A percentile compares a stretch with the other conserved stretches of the same genome.
These are phyloP conservation scores for Penicillium sp. DNA, from an alignment of 2,329 filamentous ascomycete species.

Conservation along the genomic window DNA sequence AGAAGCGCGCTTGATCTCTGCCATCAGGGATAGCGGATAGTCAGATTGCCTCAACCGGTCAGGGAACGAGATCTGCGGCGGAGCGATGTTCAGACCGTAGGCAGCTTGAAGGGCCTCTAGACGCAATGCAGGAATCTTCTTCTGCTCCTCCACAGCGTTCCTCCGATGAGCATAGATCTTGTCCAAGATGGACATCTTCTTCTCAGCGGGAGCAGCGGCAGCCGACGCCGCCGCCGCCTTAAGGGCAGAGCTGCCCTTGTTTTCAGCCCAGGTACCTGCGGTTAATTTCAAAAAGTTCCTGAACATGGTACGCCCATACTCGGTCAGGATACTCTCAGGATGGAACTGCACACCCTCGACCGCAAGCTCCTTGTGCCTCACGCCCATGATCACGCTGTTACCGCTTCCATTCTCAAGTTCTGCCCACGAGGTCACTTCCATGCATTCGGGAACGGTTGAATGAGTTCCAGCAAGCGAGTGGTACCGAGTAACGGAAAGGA, in stretches of 20 bases:
- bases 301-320: slow-evolving; percentile 84
- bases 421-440: slow-evolving; percentile 92
- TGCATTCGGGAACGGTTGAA: slow-evolving; percentile 76
- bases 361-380: slow-evolving; percentile 85
- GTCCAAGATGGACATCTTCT: slow-evolving; percentile 84
- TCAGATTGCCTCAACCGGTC: slow-evolving; percentile 77
- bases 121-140: slow-evolving; percentile 79
- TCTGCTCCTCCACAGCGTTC: slow-evolving; percentile 75
- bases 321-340: slow-evolving; percentile 93
- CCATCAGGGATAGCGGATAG: slow-evolving; percentile 90
- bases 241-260: slow-evolving; percentile 48
- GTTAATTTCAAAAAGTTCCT: slow-evolving; percentile 87
- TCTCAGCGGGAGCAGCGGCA: slow-evolving; percentile 40
- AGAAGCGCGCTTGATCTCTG: slow-evolving; percentile 95
- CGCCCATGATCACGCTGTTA: slow-evolving; percentile 92
- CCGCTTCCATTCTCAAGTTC: slow-evolving; percentile 67
- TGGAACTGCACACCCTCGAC: slow-evolving; percentile 99
- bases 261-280: slow-evolving; percentile 89
- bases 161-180: slow-evolving; percentile 84
- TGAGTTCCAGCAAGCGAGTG: slow-evolving; percentile 94
- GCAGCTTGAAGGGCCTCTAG: slow-evolving; percentile 81
- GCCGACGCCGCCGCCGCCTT: slow-evolving; percentile 7
- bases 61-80: slow-evolving; percentile 79
- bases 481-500: slow-evolving; percentile 87
- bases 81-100: slow-evolving; percentile 81